Conservation (phyloP, 2,329 filamentous ascomycete genomes). For the Amphichorda felina region DNA sequence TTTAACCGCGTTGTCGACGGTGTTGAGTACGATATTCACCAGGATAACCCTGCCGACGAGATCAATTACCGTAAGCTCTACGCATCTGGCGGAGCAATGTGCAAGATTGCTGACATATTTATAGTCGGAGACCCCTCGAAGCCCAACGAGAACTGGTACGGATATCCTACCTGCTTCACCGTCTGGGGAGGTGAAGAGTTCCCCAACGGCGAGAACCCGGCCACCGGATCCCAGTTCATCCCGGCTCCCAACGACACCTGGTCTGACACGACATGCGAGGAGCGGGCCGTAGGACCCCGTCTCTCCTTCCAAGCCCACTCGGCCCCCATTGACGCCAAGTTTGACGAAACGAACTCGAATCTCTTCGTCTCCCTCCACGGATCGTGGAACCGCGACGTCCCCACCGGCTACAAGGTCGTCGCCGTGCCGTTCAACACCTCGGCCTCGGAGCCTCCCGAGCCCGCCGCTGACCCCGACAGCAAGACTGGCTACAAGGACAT, state of each 20-base stretch:
- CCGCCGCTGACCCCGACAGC: slow-evolving; percentile 16
- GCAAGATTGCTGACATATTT: background rate
- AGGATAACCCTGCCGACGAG: slow-evolving; percentile 53
- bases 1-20: slow-evolving; percentile 33
- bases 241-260: slow-evolving; percentile 19
- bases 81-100: background rate
- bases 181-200: slow-evolving; percentile 32
- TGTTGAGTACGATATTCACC: slow-evolving; percentile 34
- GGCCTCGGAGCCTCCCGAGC: slow-evolving; percentile 13
- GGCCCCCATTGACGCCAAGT: slow-evolving; percentile 49
- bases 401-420: slow-evolving; percentile 25
- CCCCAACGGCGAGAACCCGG: slow-evolving; percentile 16
- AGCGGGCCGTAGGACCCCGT: slow-evolving; percentile 23
- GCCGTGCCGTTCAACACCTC: slow-evolving; percentile 18
- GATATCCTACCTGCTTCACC: slow-evolving; percentile 50
- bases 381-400: slow-evolving; percentile 33
- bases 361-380: slow-evolving; percentile 52
- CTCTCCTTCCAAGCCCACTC: slow-evolving; percentile 46
- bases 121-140: slow-evolving; percentile 16
- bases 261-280: slow-evolving; percentile 21
- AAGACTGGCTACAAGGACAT: slow-evolving; percentile 17
- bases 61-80: slow-evolving; percentile 42
- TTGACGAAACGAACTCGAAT: slow-evolving; percentile 35
- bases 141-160: slow-evolving; percentile 27
- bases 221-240: slow-evolving; percentile 24